Evolutionary conservation across 352 stramenopile species (phyloP).

Genomic region (Phytophthora tentaculata): DNA sequence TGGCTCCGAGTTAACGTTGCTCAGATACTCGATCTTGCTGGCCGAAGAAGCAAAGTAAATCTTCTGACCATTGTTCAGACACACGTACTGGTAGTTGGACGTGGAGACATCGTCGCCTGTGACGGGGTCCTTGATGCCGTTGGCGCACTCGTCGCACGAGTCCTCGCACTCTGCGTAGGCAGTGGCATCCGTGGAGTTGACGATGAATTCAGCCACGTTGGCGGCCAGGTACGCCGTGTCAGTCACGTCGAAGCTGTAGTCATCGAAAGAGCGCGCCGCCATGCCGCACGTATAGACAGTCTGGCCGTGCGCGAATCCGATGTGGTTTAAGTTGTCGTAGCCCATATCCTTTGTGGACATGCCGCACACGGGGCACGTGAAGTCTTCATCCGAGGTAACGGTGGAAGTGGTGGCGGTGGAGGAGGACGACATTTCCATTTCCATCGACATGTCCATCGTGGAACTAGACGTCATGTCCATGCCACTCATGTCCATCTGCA

Average conservation of each 20-base stretch:
- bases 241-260: conserved; percentile 63
- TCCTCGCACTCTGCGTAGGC: conserved; percentile 41
- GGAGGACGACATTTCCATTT: conserved; percentile 17
- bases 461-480: conserved; percentile 32
- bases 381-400: conserved; percentile 33
- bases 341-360: conserved; percentile 64
- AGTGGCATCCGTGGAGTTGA: conserved; percentile 43
- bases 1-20: conserved; percentile 58
- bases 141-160: conserved; percentile 55
- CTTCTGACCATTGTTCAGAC: conserved; percentile 79
- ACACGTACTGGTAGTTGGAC: conserved; percentile 76
- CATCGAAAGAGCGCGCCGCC: conserved; percentile 53
- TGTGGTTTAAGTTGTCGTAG: conserved; percentile 72
- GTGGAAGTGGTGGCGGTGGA: conserved; percentile 2
- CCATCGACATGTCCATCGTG: conserved; percentile 36
- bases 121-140: conserved; percentile 68
- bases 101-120: conserved; percentile 58
- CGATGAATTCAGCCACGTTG: conserved; percentile 62
- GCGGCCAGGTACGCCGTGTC: conserved; percentile 74
- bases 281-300: conserved; percentile 82
- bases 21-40: conserved; percentile 68
- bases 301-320: conserved; percentile 67
- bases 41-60: conserved; percentile 79
- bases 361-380: conserved; percentile 72
- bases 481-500: conserved; percentile 34